A percentile compares a stretch with the other conserved stretches of the same genome.
phyloP scores from a whole-genome alignment of 2,329 filamentous ascomycete genomes.

The Cladosporium sp. region DNA sequence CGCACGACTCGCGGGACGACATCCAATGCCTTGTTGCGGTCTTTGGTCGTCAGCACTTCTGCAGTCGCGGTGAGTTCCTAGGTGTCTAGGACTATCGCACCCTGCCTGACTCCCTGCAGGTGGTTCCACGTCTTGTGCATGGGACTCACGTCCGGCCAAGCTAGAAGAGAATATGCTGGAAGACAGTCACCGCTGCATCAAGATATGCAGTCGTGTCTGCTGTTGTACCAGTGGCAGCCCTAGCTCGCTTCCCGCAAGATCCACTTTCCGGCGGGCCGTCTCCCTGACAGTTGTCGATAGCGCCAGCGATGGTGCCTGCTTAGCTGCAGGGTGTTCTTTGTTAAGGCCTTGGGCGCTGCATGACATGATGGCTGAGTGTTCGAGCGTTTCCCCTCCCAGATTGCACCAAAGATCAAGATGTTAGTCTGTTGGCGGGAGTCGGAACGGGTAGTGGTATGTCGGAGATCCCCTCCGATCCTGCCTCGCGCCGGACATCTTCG shows the following conservation, averaged over 20 bases:
- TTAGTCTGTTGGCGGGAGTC: not conserved
- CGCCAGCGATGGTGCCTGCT: not conserved
- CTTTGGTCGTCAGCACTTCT: not conserved
- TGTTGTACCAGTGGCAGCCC: conserved; percentile 4
- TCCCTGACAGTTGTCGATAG: conserved; percentile 1
- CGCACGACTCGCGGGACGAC: conserved; percentile 9
- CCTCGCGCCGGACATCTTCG: conserved; percentile 2
- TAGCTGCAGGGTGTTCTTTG: conserved; percentile 3
- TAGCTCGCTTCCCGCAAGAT: not conserved
- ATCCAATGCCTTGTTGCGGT: not conserved
- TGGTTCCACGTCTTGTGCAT: not conserved
- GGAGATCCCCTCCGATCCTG: not conserved
- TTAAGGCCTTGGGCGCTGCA: conserved; percentile 1
- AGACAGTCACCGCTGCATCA: conserved; percentile 2
- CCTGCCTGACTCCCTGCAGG: not conserved
- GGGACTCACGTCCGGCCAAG: not conserved
- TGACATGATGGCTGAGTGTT: not conserved
- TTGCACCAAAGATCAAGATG: not conserved
- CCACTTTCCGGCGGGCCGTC: conserved; percentile 6
- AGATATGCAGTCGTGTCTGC: not conserved
- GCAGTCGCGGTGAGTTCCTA: not conserved
- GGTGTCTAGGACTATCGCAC: not conserved
- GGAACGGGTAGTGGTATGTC: not conserved
- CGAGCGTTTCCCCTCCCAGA: not conserved
- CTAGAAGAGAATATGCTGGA: not conserved